Base-by-base conservation (phyloP, 2,329 filamentous ascomycete species). In the Apiospora rasikravindrae region DNA sequence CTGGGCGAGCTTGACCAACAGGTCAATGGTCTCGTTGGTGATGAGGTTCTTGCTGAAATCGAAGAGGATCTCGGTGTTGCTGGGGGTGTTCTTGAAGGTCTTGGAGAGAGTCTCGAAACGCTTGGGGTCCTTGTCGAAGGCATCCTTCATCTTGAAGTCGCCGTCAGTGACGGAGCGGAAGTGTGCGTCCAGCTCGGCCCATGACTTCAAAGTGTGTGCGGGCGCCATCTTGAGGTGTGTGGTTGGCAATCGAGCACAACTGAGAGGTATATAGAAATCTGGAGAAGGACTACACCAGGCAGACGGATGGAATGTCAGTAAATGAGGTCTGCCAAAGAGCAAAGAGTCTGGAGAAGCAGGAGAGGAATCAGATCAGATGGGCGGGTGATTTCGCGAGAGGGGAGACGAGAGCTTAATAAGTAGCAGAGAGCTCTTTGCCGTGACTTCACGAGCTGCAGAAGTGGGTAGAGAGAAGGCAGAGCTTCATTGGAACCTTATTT, bases 31-130 rank as follows among this genome's bases (percentile, higher is more conserved):
- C 85, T 98, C 95, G 77, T 98, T 94, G 74, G 93, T 96, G 79
- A 98, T 84, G 84, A 99, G 95, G 90, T 99, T 99, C 91, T 99
- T 99, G 87, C 93, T 96, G 86, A 98, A 99, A 85, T 99, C 96
- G 84, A 98, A 99, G 75, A 99, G 90, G 80, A 97, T 96, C 76
- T 98, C 94, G 77, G 91, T 92, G 80, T 88, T 89, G 80, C 97
- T 94, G 77, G 93, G 92, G 70, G 89, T 83, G 84, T 94, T 95
- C 42, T 91, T 87, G 84, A 98, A 98, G 80, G 90, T 94, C 82
- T 92, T 93, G 82, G 91, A 93, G 87, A 98, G 95, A 85, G 96
- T 97, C 80, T 92, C 85, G 87, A 98, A 98, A 75, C 96, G 94
- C 81, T 93, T 83, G 69, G 95, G 91, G 82, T 99, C 95, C 78